Evolutionary conservation across 2,329 filamentous ascomycete genomes (phyloP), one percentile per base, ranked within the genome.

Genomic region (Sclerotinia nivalis): DNA sequence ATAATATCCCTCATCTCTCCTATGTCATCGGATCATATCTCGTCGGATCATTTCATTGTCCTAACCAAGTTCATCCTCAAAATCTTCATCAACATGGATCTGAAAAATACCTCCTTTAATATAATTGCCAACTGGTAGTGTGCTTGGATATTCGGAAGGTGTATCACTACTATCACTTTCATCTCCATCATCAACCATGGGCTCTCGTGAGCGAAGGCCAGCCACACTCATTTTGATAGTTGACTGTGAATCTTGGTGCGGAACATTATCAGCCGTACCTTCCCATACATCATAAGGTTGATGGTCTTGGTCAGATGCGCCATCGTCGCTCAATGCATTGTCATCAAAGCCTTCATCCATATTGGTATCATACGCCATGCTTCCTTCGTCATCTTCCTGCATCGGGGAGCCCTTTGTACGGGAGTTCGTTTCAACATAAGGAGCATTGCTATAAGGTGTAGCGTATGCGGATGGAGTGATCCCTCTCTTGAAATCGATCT

Each of bases 401-500:
- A 69, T 69, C 73, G 15, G 45, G 73, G 71, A 15, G 67, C 55
- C 22, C 55, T 69, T 71, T 8, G 69, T 60, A 22, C 28, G 73
- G 69, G 47, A 59, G 54, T 56, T 25, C 40, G 5, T 28, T 1
- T 76, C 76, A 4, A 75, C 69, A 62, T 77, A 79, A 2, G 87
- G 83, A 4, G 83, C 86, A 71, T 88, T 89, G 75, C 90, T 93
- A 76, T 90, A 84, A 0, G 91, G 91, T 0, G 91, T 94, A 3
- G 90, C 90, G 75, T 93, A 93, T n/a, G 88, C 89, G 73, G 88
- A 88, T 2, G 84, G 84, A 0, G 89, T 90, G 0, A 85, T 88
- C 18, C 84, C 80, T 68, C 78, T 69, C 49, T 82, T 71, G 5
- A 54, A 56, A n/a, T 77, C 34, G 0, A 61, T 49, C 4, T 75